Percentiles rank a stretch among this genome's conserved stretches.
phyloP scores from a whole-genome alignment of 2,329 filamentous ascomycete species.

The Venturiaceae sp. region DNA sequence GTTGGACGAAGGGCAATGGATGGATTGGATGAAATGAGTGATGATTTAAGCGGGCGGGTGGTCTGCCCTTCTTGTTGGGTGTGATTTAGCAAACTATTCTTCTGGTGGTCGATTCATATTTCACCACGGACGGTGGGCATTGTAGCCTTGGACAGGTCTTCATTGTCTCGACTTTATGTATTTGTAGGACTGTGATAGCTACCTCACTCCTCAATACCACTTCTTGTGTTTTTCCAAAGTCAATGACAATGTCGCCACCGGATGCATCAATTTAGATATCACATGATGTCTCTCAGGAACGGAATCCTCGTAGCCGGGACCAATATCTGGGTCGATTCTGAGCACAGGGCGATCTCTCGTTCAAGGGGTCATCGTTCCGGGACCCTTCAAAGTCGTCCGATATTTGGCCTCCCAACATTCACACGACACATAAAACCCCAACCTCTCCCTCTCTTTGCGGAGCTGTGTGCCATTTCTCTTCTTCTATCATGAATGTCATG shows the following conservation, averaged over 20 bases:
- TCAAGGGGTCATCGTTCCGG: slow-evolving; percentile 2
- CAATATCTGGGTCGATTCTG: not conserved
- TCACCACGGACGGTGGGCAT: too few species aligned
- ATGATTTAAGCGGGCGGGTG: not conserved
- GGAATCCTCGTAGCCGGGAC: not conserved
- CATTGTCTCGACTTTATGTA: not conserved
- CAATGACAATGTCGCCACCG: not conserved
- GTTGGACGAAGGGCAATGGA: not conserved
- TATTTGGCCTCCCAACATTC: not conserved
- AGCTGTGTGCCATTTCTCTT: not conserved
- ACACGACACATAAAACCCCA: not conserved
- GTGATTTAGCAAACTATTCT: not conserved
- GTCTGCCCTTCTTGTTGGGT: not conserved
- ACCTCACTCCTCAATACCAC: not conserved
- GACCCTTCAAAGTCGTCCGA: not conserved
- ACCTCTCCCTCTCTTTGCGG: not conserved
- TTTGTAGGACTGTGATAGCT: not conserved
- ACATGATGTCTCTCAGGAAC: not conserved
- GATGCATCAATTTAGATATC: not conserved
- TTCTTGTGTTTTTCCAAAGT: not conserved
- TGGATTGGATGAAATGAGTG: not conserved
- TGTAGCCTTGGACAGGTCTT: not conserved
- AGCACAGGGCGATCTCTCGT: not conserved
- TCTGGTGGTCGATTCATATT: too few species aligned
- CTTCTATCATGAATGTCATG: not conserved